These are phyloP conservation scores for Pyrenophora seminiperda DNA, from an alignment of 2,329 filamentous ascomycete species.

Conservation along the genomic window DNA sequence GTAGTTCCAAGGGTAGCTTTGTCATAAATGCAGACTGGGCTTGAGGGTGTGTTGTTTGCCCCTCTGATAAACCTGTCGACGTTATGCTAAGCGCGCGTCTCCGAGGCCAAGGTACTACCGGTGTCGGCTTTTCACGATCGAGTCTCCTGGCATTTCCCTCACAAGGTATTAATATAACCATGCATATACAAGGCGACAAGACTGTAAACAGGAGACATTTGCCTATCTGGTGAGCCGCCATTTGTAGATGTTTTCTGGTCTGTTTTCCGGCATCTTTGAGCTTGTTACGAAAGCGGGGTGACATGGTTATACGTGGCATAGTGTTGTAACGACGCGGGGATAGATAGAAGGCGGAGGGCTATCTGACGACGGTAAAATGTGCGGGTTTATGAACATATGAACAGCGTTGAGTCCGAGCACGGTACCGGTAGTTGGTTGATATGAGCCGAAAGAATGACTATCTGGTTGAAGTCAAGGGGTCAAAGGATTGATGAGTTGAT, in stretches of 20 bases:
- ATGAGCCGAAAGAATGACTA: no score
- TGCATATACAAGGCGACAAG: conserved; percentile 25
- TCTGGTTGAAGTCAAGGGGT: no score
- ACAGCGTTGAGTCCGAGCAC: no score
- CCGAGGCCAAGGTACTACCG: conserved; percentile 24
- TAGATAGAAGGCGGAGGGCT: no score
- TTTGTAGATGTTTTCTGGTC: conserved; percentile 12
- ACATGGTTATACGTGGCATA: conserved; percentile 4
- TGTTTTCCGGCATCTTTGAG: conserved; percentile 16
- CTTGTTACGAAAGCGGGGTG: conserved; percentile 7
- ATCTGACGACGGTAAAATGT: no score
- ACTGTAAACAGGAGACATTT: conserved; percentile 22
- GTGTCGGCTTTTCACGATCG: conserved; percentile 13
- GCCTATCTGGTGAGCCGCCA: conserved; percentile 15
- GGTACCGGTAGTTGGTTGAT: no score
- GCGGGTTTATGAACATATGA: no score
- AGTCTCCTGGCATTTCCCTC: not conserved
- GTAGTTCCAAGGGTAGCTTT: conserved; percentile 29
- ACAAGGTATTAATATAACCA: conserved; percentile 12
- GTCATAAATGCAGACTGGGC: conserved; percentile 24
- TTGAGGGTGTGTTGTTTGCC: conserved; percentile 22
- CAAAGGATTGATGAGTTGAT: no score
- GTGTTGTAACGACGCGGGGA: not conserved
- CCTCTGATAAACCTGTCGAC: conserved; percentile 7
- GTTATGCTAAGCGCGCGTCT: conserved; percentile 21